Conservation (phyloP, 257 asterid genomes). For the Gentiana straminea region DNA sequence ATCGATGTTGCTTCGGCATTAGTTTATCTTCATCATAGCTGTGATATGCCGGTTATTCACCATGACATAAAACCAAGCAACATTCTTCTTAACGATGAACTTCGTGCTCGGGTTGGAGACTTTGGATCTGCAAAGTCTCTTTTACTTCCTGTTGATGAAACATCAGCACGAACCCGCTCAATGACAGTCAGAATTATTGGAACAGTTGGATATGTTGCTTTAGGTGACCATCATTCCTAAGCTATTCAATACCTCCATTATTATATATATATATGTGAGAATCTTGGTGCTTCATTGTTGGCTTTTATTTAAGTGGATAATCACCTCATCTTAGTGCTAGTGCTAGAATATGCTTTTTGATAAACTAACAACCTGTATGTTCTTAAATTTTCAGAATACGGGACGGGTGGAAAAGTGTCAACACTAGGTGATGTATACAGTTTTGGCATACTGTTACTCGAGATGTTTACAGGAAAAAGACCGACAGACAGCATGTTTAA, state of each 20-base stretch:
- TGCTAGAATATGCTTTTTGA: no score
- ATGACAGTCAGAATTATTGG: constrained; percentile 7
- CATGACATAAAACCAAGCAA: constrained; percentile 25
- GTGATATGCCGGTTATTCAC: constrained; percentile 17
- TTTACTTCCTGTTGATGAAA: constrained; percentile 1
- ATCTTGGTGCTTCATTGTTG: no score
- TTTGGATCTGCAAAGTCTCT: constrained; percentile 27
- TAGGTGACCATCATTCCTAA: background rate
- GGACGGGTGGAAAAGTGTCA: background rate
- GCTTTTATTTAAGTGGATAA: no score
- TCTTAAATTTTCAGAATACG: background rate
- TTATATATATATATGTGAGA: no score
- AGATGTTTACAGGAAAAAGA: constrained; percentile 4
- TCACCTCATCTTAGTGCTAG: no score
- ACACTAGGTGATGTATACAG: constrained; percentile 7
- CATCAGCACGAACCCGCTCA: background rate
- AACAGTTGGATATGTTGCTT: constrained; percentile 13
- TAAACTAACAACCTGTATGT: no score
- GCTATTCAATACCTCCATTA: no score
- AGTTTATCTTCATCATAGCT: constrained; percentile 21
- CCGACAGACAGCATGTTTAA: constrained; percentile 1
- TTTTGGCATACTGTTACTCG: background rate
- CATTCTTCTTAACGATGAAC: constrained; percentile 19
- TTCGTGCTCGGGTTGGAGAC: constrained; percentile 23
- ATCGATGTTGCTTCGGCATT: constrained; percentile 19